Percentiles rank a stretch among this genome's conserved stretches.
phyloP scores from a whole-genome alignment of 495 filamentous ascomycete species.

The Penicillium cosmopolitanum region DNA sequence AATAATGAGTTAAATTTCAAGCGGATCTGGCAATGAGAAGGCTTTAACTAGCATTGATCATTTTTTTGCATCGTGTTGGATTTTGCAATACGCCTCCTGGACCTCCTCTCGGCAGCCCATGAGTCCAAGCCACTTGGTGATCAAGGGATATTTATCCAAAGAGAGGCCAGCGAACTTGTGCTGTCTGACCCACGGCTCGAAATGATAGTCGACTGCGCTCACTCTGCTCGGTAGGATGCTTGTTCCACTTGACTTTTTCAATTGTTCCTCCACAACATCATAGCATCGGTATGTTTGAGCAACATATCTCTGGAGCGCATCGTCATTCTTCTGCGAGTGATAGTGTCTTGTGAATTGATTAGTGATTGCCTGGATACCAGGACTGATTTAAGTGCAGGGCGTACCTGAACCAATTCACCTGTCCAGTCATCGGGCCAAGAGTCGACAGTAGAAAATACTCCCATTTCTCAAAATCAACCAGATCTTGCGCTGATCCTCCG shows the following conservation, averaged over 20 bases:
- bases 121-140: constrained; percentile 30
- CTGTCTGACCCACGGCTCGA: constrained; percentile 49
- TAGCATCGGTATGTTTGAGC: constrained; percentile 45
- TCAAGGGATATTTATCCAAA: constrained; percentile 42
- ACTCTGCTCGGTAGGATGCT: constrained; percentile 41
- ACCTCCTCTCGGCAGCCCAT: constrained; percentile 35
- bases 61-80: constrained; percentile 11
- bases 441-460: constrained; percentile 46
- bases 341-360: constrained; percentile 25
- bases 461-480: constrained; percentile 53
- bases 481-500: constrained; percentile 38
- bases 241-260: constrained; percentile 40
- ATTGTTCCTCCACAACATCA: constrained; percentile 45
- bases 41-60: background rate
- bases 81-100: constrained; percentile 31
- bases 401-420: constrained; percentile 46
- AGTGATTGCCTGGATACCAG: background rate
- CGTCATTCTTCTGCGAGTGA: constrained; percentile 39
- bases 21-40: no score
- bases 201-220: constrained; percentile 48
- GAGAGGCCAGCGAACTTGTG: constrained; percentile 44
- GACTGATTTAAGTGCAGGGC: background rate
- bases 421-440: constrained; percentile 48
- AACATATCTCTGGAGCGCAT: constrained; percentile 42
- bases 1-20: no score